A percentile compares a stretch with the other conserved stretches of the same genome.
phyloP scores from a whole-genome alignment of 2,329 filamentous ascomycete genomes.

The Arthrobotrys conoides region DNA sequence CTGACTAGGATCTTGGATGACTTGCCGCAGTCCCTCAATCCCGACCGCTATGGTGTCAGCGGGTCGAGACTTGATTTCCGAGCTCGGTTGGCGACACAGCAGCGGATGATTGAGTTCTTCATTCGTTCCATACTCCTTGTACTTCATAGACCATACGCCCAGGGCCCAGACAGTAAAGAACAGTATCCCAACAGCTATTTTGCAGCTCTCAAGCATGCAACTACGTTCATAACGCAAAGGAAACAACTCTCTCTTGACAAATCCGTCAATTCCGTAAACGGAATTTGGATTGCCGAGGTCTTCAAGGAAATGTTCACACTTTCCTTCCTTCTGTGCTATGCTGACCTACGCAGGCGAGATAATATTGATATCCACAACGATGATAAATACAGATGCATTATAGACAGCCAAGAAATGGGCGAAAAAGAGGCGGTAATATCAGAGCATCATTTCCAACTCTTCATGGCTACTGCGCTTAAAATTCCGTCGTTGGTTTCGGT shows the following conservation, averaged over 20 bases:
- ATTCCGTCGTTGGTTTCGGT: slow-evolving; percentile 48
- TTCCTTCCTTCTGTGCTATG: slow-evolving; percentile 48
- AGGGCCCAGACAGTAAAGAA: slow-evolving; percentile 53
- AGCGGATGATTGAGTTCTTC: slow-evolving; percentile 56
- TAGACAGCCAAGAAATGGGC: slow-evolving; percentile 46
- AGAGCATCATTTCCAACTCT: slow-evolving; percentile 57
- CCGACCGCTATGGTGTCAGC: slow-evolving; percentile 33
- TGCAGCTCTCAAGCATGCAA: slow-evolving; percentile 42
- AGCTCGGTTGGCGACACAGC: slow-evolving; percentile 44
- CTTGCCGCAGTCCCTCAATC: slow-evolving; percentile 35
- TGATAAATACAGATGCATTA: slow-evolving; percentile 48
- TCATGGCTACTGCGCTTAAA: slow-evolving; percentile 50
- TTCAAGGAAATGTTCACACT: slow-evolving; percentile 59
- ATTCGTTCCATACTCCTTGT: slow-evolving; percentile 49
- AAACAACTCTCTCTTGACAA: slow-evolving; percentile 48
- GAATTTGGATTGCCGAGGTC: slow-evolving; percentile 54
- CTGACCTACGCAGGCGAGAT: slow-evolving; percentile 48
- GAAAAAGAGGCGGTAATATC: slow-evolving; percentile 52
- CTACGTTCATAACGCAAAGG: slow-evolving; percentile 29
- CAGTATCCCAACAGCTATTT: slow-evolving; percentile 57
- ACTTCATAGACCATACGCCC: slow-evolving; percentile 51
- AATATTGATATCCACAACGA: slow-evolving; percentile 52
- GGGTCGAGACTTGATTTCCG: slow-evolving; percentile 51
- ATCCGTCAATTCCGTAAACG: slow-evolving; percentile 43
- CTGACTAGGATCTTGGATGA: slow-evolving; percentile 53